Conservation (phyloP, 148 eudicot species). For the Camellia japonica region DNA sequence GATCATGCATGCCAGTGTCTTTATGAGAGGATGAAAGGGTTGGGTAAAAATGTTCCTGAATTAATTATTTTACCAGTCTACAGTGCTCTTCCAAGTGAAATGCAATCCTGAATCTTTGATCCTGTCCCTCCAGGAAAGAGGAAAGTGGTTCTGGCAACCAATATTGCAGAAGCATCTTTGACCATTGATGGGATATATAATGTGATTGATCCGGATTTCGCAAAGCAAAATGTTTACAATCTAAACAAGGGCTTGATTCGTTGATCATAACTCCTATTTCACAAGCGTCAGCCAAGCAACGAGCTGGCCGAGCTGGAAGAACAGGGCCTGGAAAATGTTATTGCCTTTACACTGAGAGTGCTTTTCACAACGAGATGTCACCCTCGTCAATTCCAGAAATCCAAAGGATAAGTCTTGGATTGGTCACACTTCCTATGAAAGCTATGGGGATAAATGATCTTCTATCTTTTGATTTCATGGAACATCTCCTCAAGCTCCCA, state of each 20-base stretch:
- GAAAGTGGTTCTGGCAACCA: conserved; percentile 94
- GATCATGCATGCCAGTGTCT: conserved; percentile 91
- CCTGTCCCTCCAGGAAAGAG: conserved; percentile 95
- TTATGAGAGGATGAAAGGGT: conserved; percentile 82
- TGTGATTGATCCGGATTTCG: conserved; percentile 89
- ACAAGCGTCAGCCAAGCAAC: conserved; percentile 89
- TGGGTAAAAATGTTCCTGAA: conserved; percentile 85
- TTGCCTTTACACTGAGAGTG: conserved; percentile 88
- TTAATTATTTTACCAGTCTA: conserved; percentile 87
- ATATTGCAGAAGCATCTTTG: conserved; percentile 96
- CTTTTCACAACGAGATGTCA: conserved; percentile 87
- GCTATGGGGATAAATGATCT: conserved; percentile 95
- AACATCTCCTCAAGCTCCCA: conserved; percentile 94
- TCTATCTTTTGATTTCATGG: conserved; percentile 91
- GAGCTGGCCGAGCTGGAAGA: conserved; percentile 93
- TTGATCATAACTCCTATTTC: conserved; percentile 81
- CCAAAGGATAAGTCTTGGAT: conserved; percentile 83
- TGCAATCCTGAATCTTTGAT: conserved; percentile 95
- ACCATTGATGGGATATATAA: conserved; percentile 88
- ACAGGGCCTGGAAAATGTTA: conserved; percentile 95
- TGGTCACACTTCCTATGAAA: conserved; percentile 63
- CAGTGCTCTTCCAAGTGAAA: conserved; percentile 94
- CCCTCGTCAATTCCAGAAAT: conserved; percentile 85
- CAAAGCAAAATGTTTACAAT: conserved; percentile 89
- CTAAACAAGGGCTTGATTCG: conserved; percentile 80